phyloP scores from a whole-genome alignment of 257 asterid species.

The Mentha longifolia region DNA sequence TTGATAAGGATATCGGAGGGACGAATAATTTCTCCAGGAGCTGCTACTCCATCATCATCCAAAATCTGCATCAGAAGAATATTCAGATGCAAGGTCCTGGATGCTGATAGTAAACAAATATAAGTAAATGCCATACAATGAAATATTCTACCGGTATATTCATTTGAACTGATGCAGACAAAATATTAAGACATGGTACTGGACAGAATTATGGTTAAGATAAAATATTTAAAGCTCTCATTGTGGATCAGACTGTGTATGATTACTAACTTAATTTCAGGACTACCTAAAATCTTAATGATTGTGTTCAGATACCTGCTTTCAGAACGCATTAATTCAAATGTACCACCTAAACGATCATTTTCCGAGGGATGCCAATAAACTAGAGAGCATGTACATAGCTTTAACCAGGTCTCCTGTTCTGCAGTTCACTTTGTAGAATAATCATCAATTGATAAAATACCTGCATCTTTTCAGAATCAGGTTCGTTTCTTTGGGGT shows the following conservation, averaged over 20 bases:
- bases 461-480: conserved; percentile 78
- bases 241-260: too few relatives aligned
- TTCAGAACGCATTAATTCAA: too few relatives aligned
- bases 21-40: conserved; percentile 93
- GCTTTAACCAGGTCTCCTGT: conserved; percentile 1
- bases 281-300: too few relatives aligned
- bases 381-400: background rate
- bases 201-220: too few relatives aligned
- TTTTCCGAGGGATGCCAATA: conserved; percentile 1
- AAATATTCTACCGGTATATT: too few relatives aligned
- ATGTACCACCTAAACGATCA: background rate
- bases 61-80: conserved; percentile 56
- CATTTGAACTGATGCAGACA: too few relatives aligned
- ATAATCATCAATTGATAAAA: conserved; percentile 23
- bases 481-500: conserved; percentile 63
- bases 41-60: conserved; percentile 92
- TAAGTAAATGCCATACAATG: too few relatives aligned
- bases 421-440: conserved; percentile 16
- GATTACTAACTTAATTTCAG: too few relatives aligned
- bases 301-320: too few relatives aligned
- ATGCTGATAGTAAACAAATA: too few relatives aligned
- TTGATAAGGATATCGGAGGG: conserved; percentile 64
- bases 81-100: conserved; percentile 7
- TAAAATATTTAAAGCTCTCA: too few relatives aligned
- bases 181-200: too few relatives aligned